A percentile compares a stretch with the other conserved stretches of the same genome.
Conservation (phyloP, 768 basidiomycete genomes). For the Calvatia gigantea region DNA sequence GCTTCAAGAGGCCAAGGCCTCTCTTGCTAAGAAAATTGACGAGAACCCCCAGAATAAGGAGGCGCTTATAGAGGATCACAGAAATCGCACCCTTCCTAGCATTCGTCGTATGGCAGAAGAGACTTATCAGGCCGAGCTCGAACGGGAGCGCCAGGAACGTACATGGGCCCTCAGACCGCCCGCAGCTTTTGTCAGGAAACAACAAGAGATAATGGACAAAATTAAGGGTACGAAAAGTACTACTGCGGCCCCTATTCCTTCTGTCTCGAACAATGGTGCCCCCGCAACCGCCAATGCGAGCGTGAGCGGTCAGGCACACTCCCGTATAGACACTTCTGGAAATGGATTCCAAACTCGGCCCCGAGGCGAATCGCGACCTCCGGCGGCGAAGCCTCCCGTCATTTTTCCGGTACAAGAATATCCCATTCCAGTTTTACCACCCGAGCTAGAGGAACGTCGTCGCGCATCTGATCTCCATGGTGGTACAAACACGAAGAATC, state of each 20-base stretch:
- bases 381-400: not conserved
- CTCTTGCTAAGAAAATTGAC: slow-evolving; percentile 48
- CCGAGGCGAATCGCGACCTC: not conserved
- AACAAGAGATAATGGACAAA: slow-evolving; percentile 43
- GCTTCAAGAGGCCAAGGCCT: slow-evolving; percentile 63
- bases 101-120: slow-evolving; percentile 45
- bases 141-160: slow-evolving; percentile 47
- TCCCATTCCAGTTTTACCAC: slow-evolving; percentile 4
- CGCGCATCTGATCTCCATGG: slow-evolving; percentile 8
- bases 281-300: not conserved
- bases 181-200: slow-evolving; percentile 29
- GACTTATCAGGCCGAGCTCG: slow-evolving; percentile 39
- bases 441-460: slow-evolving; percentile 7
- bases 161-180: slow-evolving; percentile 40
- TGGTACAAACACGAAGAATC: slow-evolving; percentile 1
- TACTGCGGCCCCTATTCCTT: slow-evolving; percentile 6
- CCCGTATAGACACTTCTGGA: not conserved
- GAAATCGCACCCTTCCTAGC: slow-evolving; percentile 32
- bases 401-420: not conserved
- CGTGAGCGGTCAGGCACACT: not conserved
- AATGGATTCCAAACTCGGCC: not conserved
- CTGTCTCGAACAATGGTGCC: slow-evolving; percentile 12
- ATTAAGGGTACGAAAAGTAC: slow-evolving; percentile 31
- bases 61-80: slow-evolving; percentile 33
- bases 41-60: slow-evolving; percentile 30